Conservation (phyloP, 176 grass and related monocot species). For the Ampelocalamus luodianensis region DNA sequence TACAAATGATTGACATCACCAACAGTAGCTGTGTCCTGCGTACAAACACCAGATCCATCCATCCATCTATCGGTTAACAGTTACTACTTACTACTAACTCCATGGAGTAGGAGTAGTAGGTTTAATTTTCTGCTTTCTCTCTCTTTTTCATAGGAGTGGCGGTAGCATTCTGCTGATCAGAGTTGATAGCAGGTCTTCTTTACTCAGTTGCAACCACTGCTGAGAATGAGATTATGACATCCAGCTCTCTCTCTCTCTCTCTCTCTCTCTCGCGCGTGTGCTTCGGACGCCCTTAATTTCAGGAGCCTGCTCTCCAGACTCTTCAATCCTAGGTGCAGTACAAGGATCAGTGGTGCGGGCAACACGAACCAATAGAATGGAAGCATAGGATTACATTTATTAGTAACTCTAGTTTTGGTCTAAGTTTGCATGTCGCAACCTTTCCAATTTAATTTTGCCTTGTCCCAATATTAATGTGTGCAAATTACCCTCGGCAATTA, state of each 20-base stretch:
- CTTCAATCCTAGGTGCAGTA: background rate
- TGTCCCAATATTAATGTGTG: background rate
- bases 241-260: background rate
- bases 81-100: background rate
- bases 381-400: background rate
- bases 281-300: background rate
- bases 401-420: background rate
- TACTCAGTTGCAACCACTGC: background rate
- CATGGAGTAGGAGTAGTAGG: background rate
- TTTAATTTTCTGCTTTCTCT: background rate
- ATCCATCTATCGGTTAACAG: background rate
- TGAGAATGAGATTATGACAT: background rate
- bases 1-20: constrained; percentile 1
- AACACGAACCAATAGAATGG: background rate
- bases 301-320: background rate
- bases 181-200: background rate
- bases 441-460: background rate
- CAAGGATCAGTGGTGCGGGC: background rate
- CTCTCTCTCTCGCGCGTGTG: background rate
- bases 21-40: background rate
- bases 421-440: no score
- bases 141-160: background rate
- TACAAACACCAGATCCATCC: constrained; percentile 14
- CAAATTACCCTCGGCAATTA: background rate
- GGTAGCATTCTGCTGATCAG: background rate